phyloP scores from a whole-genome alignment of 371 early-diverging fungal species.

The Polyrhizophydium stewartii region DNA sequence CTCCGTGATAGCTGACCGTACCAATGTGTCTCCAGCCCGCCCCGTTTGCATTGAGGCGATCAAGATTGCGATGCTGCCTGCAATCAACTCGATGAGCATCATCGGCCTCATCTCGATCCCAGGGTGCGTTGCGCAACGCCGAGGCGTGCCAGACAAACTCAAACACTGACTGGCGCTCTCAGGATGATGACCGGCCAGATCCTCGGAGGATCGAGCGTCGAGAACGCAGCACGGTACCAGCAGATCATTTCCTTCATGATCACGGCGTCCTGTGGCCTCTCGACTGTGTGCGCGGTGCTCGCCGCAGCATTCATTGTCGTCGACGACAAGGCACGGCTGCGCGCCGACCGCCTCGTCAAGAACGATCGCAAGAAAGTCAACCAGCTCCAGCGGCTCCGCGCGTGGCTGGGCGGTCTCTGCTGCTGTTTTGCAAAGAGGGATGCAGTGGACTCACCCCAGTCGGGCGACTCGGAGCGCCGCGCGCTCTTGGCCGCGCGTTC shows the following conservation, averaged over 20 bases:
- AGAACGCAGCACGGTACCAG: slow-evolving; percentile 76
- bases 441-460: too few relatives aligned
- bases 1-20: background rate
- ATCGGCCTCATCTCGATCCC: slow-evolving; percentile 87
- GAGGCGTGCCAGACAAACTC: too few relatives aligned
- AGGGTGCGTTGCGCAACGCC: slow-evolving; percentile 28
- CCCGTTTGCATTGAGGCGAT: slow-evolving; percentile 70
- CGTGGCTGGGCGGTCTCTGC: too few relatives aligned
- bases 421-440: too few relatives aligned
- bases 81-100: slow-evolving; percentile 77
- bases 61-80: slow-evolving; percentile 73
- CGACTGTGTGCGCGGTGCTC: slow-evolving; percentile 59
- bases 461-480: too few relatives aligned
- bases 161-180: too few relatives aligned
- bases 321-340: slow-evolving; percentile 20
- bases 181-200: slow-evolving; percentile 87
- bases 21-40: slow-evolving; percentile 21
- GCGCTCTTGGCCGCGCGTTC: too few relatives aligned
- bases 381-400: too few relatives aligned
- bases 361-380: background rate
- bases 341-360: slow-evolving; percentile 20
- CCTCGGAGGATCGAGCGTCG: slow-evolving; percentile 74
- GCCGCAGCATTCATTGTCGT: slow-evolving; percentile 22
- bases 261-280: slow-evolving; percentile 62
- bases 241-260: slow-evolving; percentile 82